phyloP scores from a whole-genome alignment of 768 basidiomycete species.

The Leccinum longicurvipes region DNA sequence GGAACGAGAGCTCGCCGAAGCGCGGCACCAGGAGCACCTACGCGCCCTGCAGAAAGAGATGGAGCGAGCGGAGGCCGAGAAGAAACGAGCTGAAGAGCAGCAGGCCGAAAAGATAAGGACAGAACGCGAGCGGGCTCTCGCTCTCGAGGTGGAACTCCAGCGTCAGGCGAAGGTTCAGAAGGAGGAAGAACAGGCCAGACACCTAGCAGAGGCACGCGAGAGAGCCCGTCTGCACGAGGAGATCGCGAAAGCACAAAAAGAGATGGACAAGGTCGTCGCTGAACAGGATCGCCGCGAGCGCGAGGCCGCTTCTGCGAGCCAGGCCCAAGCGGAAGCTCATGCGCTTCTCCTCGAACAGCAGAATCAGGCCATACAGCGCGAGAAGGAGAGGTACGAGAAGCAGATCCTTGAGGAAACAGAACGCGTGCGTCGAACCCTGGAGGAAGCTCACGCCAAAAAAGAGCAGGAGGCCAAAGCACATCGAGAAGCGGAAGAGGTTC shows the following conservation, averaged over 20 bases:
- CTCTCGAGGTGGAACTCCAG: conserved; percentile 29
- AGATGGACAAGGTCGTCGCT: conserved; percentile 22
- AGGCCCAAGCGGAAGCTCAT: conserved; percentile 27
- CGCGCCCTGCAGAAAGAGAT: conserved; percentile 27
- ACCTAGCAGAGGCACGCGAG: conserved; percentile 27
- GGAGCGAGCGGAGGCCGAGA: conserved; percentile 23
- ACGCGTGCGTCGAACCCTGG: conserved; percentile 22
- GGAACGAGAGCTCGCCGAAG: conserved; percentile 25
- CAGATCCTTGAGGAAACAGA: conserved; percentile 25
- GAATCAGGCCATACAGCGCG: conserved; percentile 17
- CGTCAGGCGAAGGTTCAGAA: conserved; percentile 22
- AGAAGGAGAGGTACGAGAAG: conserved; percentile 25
- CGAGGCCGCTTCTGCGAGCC: conserved; percentile 22
- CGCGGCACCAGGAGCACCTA: conserved; percentile 29
- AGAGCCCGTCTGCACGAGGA: conserved; percentile 27
- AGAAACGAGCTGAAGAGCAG: conserved; percentile 17
- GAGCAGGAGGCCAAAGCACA: conserved; percentile 19
- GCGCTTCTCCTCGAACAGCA: conserved; percentile 23
- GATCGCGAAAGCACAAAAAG: conserved; percentile 24
- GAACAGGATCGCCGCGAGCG: conserved; percentile 26
- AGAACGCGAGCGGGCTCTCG: conserved; percentile 31
- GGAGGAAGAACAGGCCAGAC: conserved; percentile 26
- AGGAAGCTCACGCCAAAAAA: conserved; percentile 26
- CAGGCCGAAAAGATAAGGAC: conserved; percentile 25
- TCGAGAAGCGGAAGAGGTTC: conserved; percentile 24